Conservation (phyloP, 768 basidiomycete genomes). For the Megacollybia marginata region DNA sequence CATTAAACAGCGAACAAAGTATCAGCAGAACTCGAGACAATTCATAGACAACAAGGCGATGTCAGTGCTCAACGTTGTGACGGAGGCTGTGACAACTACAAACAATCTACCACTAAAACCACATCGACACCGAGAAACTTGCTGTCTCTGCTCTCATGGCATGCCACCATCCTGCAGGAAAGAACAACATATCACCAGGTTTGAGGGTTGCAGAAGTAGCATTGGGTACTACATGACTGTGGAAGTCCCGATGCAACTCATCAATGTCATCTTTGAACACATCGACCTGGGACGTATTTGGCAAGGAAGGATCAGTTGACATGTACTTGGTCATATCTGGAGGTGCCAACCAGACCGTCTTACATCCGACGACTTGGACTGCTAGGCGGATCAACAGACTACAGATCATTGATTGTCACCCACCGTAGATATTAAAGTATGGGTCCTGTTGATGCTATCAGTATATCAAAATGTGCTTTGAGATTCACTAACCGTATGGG, state of each 20-base stretch:
- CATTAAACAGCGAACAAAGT: conserved; percentile 12
- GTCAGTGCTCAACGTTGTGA: background rate
- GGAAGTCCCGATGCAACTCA: conserved; percentile 43
- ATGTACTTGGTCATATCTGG: conserved; percentile 49
- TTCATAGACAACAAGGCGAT: background rate
- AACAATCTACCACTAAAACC: conserved; percentile 47
- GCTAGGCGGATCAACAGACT: conserved; percentile 7
- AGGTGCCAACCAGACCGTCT: conserved; percentile 90
- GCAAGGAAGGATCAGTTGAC: conserved; percentile 51
- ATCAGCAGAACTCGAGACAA: background rate
- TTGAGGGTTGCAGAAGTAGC: conserved; percentile 58
- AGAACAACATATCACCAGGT: conserved; percentile 82
- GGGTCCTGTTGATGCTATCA: conserved; percentile 60
- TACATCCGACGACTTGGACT: conserved; percentile 87
- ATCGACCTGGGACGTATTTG: conserved; percentile 79
- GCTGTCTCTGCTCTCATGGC: conserved; percentile 77
- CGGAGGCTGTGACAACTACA: background rate
- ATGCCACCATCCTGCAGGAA: conserved; percentile 95
- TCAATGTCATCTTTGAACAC: conserved; percentile 48
- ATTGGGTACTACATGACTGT: conserved; percentile 43
- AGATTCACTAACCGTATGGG: conserved; percentile 60
- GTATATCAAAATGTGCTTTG: conserved; percentile 4
- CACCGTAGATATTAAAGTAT: conserved; percentile 88
- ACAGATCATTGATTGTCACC: conserved; percentile 2
- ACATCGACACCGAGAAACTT: conserved; percentile 87